phyloP scores from a whole-genome alignment of 495 filamentous ascomycete species.

The Penicillium paradoxum region DNA sequence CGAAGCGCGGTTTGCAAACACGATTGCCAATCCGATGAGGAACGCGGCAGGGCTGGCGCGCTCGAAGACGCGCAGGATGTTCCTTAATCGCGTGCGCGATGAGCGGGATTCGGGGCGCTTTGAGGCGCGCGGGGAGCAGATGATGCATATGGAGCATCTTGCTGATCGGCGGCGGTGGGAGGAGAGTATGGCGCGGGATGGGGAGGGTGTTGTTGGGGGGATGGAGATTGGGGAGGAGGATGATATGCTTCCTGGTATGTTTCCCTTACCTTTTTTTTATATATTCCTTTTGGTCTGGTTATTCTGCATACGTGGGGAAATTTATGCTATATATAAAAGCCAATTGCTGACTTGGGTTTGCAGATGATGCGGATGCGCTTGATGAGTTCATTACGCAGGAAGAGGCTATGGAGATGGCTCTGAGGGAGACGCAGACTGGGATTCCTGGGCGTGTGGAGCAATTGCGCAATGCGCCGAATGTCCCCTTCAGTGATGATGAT shows the following conservation, averaged over 20 bases:
- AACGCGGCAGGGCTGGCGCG: constrained; percentile 23
- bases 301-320: too few species aligned
- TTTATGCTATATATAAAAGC: too few species aligned
- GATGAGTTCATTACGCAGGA: constrained; percentile 33
- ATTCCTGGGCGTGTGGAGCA: not conserved
- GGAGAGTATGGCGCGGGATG: constrained; percentile 37
- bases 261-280: not conserved
- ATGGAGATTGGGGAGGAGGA: constrained; percentile 38
- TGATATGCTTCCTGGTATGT: constrained; percentile 26
- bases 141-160: constrained; percentile 44
- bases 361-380: constrained; percentile 32
- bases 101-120: constrained; percentile 62
- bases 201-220: constrained; percentile 22
- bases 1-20: constrained; percentile 27
- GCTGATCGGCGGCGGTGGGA: constrained; percentile 49
- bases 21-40: constrained; percentile 27
- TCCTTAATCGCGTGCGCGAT: constrained; percentile 71
- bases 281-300: not conserved
- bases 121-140: constrained; percentile 73
- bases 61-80: constrained; percentile 49
- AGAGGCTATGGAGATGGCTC: constrained; percentile 28
- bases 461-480: constrained; percentile 9
- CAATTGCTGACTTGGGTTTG: not conserved
- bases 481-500: constrained; percentile 51
- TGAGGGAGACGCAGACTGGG: constrained; percentile 4